A percentile compares a stretch with the other conserved stretches of the same genome.
phyloP scores from a whole-genome alignment of 371 early-diverging fungal genomes.

The Rhizopus stolonifer region DNA sequence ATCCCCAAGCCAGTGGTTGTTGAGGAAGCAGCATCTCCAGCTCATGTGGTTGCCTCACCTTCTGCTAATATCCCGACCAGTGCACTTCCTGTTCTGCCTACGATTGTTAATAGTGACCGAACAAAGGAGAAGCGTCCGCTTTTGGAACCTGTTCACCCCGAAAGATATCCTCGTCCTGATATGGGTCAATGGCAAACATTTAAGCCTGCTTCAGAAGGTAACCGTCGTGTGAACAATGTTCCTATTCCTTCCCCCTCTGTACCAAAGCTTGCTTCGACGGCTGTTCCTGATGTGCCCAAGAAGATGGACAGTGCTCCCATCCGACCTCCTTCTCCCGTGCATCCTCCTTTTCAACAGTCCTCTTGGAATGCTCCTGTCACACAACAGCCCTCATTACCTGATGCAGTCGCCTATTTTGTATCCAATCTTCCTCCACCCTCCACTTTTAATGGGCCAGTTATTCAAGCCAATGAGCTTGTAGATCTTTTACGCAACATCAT shows the following conservation, averaged over 20 bases:
- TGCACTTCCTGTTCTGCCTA: constrained; percentile 1
- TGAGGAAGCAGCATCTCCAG: constrained; percentile 5
- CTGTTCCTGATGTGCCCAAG: constrained; percentile 2
- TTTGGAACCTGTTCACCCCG: constrained; percentile 71
- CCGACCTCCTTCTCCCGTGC: constrained; percentile 5
- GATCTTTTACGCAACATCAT: constrained; percentile 54
- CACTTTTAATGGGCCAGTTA: constrained; percentile 52
- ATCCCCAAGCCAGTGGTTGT: background rate
- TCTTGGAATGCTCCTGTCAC: constrained; percentile 2
- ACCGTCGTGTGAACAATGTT: constrained; percentile 21
- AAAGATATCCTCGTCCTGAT: constrained; percentile 77
- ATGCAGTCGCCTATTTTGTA: constrained; percentile 59
- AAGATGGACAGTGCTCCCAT: constrained; percentile 4
- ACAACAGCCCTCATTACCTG: constrained; percentile 43
- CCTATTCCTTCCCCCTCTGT: constrained; percentile 7
- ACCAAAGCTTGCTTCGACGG: constrained; percentile 2
- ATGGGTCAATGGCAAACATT: constrained; percentile 72
- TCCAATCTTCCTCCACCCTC: constrained; percentile 54
- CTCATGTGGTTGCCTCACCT: background rate
- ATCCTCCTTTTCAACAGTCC: background rate
- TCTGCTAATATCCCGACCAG: constrained; percentile 1
- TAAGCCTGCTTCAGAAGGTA: constrained; percentile 55
- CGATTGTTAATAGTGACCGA: constrained; percentile 6
- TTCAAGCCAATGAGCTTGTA: constrained; percentile 50
- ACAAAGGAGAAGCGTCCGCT: constrained; percentile 46